Percentiles rank a stretch among this genome's conserved stretches.
Conservation (phyloP, 768 basidiomycete species). For the Phylloporus rhodoxanthus region DNA sequence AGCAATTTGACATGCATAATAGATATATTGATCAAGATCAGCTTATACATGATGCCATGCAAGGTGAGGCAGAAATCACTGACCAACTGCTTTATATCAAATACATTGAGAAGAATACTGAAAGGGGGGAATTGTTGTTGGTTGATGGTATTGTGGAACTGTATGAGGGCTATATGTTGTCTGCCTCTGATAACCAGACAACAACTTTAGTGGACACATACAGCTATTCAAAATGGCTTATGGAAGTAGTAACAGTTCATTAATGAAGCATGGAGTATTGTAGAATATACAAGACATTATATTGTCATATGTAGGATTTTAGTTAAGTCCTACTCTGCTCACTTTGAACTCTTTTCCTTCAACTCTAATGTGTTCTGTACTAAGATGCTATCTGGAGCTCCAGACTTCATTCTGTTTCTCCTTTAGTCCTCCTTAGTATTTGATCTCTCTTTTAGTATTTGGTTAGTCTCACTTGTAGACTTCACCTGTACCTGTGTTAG, state of each 20-base stretch:
- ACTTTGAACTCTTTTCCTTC: too few relatives aligned
- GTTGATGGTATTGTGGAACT: constrained; percentile 13
- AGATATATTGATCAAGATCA: constrained; percentile 75
- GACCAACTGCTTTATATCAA: constrained; percentile 52
- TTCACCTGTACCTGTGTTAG: too few relatives aligned
- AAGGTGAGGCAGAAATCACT: constrained; percentile 47
- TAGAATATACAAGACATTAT: too few relatives aligned
- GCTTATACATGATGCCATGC: constrained; percentile 54
- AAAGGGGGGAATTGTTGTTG: constrained; percentile 10
- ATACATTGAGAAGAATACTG: constrained; percentile 42
- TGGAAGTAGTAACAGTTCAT: constrained; percentile 3
- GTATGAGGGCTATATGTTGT: constrained; percentile 18
- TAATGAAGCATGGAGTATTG: background rate
- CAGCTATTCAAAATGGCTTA: constrained; percentile 21
- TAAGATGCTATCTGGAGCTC: too few relatives aligned
- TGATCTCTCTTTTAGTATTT: too few relatives aligned
- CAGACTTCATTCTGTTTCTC: too few relatives aligned
- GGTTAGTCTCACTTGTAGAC: too few relatives aligned
- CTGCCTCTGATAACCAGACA: constrained; percentile 6
- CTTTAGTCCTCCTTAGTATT: too few relatives aligned
- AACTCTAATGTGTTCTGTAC: too few relatives aligned
- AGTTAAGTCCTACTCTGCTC: too few relatives aligned
- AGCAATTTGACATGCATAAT: background rate
- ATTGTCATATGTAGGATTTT: too few relatives aligned
- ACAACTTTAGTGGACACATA: constrained; percentile 5